Evolutionary conservation across 768 basidiomycete genomes (phyloP).

Genomic region (Artomyces pyxidatus): DNA sequence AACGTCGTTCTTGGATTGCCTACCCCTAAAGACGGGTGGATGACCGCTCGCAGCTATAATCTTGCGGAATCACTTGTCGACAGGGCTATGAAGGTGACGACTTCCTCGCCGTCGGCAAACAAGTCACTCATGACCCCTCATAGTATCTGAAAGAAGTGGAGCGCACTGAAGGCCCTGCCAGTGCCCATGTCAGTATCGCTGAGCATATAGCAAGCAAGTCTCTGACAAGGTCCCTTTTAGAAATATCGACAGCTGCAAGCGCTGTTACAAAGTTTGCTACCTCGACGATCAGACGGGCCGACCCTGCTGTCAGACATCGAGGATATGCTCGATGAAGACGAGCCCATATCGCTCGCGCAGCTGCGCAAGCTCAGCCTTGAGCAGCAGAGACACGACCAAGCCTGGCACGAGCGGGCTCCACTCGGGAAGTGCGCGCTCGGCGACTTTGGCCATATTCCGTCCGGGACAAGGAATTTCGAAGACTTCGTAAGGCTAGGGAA

Average conservation of each 20-base stretch:
- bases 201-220: background rate
- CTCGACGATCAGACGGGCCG: conserved; percentile 3
- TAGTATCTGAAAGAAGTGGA: conserved; percentile 13
- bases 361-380: conserved; percentile 9
- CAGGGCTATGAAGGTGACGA: conserved; percentile 8
- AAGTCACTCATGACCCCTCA: too few species aligned
- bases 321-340: conserved; percentile 15
- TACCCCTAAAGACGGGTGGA: conserved; percentile 10
- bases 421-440: conserved; percentile 1
- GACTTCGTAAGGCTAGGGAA: conserved; percentile 12
- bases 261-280: conserved; percentile 13
- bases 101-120: background rate
- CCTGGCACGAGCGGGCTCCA: conserved; percentile 10
- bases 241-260: conserved; percentile 11
- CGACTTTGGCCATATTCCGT: conserved; percentile 11
- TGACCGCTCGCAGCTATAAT: conserved; percentile 9
- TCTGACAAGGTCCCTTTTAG: background rate
- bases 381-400: conserved; percentile 7
- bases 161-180: conserved; percentile 2
- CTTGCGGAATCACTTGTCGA: conserved; percentile 13
- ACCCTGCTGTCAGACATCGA: conserved; percentile 7
- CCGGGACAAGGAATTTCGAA: conserved; percentile 5
- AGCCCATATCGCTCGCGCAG: conserved; percentile 8
- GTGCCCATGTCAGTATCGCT: background rate
- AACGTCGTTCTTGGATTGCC: conserved; percentile 12